A percentile compares a stretch with the other conserved stretches of the same genome.
phyloP scores from a whole-genome alignment of 2,329 filamentous ascomycete genomes.

The Epichloe festucae region DNA sequence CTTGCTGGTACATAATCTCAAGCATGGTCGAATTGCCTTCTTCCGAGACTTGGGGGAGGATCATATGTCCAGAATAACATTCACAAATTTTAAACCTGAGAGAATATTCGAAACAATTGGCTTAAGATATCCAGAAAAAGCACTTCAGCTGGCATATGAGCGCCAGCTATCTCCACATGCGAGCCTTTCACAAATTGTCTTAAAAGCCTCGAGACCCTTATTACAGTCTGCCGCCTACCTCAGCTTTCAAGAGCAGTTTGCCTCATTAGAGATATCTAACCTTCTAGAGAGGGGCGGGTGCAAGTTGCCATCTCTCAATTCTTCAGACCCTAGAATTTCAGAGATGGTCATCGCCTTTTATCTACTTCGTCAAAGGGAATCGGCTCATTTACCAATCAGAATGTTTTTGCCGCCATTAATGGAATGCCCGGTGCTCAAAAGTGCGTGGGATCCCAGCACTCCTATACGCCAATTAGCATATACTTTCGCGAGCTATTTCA shows the following conservation, averaged over 20 bases:
- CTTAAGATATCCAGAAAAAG: conserved; percentile 17
- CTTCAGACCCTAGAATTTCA: conserved; percentile 26
- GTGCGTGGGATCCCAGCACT: conserved; percentile 43
- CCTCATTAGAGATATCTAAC: background rate
- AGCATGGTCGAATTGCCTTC: conserved; percentile 51
- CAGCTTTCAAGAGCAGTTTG: conserved; percentile 1
- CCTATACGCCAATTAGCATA: conserved; percentile 41
- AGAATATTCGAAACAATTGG: conserved; percentile 30
- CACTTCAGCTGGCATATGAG: conserved; percentile 24
- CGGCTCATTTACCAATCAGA: conserved; percentile 13
- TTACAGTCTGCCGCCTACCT: conserved; percentile 10
- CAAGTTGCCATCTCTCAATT: conserved; percentile 5
- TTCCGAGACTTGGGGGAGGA: conserved; percentile 47
- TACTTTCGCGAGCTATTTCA: conserved; percentile 20
- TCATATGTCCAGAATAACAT: conserved; percentile 12
- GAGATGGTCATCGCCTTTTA: conserved; percentile 23
- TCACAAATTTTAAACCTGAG: conserved; percentile 18
- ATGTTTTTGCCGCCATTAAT: conserved; percentile 55
- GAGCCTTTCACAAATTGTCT: conserved; percentile 18
- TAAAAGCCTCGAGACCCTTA: conserved; percentile 13
- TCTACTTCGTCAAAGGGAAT: background rate
- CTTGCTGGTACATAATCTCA: conserved; percentile 62
- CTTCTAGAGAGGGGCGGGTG: background rate
- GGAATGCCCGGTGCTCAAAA: conserved; percentile 40
- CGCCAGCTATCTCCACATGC: conserved; percentile 15